phyloP scores from a whole-genome alignment of 78 protist species.

The Dictyostelium firmibasis region DNA sequence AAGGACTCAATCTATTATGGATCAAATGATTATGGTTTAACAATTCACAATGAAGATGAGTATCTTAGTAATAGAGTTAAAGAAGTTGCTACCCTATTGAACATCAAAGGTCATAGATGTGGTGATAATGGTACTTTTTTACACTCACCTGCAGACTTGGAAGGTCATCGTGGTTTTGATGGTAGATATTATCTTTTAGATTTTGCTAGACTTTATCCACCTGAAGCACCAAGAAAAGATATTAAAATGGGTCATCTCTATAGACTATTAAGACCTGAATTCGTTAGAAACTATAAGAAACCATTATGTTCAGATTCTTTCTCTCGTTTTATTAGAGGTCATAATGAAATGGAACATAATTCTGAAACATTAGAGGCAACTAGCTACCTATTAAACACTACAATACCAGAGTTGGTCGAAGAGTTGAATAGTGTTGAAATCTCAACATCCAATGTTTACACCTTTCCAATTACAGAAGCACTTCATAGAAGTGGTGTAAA shows the following conservation, averaged over 20 bases:
- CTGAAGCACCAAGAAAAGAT: constrained; percentile 77
- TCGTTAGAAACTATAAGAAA: constrained; percentile 69
- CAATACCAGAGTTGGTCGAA: constrained; percentile 58
- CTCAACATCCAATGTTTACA: background rate
- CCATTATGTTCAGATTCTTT: constrained; percentile 76
- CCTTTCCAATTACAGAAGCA: constrained; percentile 65
- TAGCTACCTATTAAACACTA: constrained; percentile 35
- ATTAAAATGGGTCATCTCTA: constrained; percentile 78
- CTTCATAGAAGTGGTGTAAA: constrained; percentile 79
- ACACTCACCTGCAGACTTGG: constrained; percentile 73
- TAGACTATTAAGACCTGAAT: constrained; percentile 84
- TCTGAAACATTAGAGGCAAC: constrained; percentile 76
- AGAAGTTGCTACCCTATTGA: constrained; percentile 48
- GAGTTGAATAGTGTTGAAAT: constrained; percentile 34
- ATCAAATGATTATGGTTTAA: constrained; percentile 77
- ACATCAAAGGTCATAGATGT: constrained; percentile 70
- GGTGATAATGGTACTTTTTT: constrained; percentile 43
- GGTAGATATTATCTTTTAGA: constrained; percentile 80
- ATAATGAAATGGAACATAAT: constrained; percentile 74
- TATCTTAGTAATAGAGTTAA: background rate
- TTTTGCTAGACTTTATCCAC: constrained; percentile 76
- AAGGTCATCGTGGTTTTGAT: constrained; percentile 72
- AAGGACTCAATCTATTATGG: constrained; percentile 60
- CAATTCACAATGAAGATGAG: constrained; percentile 44
- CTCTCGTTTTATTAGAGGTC: constrained; percentile 69